Evolutionary conservation across 1,139 yeast species (phyloP).

Genomic region (Candida smagusa): DNA sequence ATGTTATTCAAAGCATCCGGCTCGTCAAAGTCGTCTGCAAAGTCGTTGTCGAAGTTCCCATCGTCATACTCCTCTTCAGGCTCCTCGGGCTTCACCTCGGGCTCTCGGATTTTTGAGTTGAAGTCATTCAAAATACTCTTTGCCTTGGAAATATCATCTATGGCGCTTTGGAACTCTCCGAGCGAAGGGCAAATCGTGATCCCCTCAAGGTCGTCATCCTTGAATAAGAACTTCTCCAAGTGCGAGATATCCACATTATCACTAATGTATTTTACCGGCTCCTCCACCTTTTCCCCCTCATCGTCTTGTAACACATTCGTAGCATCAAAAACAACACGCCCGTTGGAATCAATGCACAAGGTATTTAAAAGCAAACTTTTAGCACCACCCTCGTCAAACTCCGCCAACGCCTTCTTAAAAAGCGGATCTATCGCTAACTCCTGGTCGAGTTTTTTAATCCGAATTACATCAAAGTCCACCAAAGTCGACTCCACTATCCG

Average conservation of each 20-base stretch:
- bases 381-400: slow-evolving; percentile 95
- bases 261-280: neutral
- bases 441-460: slow-evolving; percentile 67
- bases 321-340: slow-evolving; percentile 65
- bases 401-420: slow-evolving; percentile 84
- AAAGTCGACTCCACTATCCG: slow-evolving; percentile 42
- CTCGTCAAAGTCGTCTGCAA: slow-evolving; percentile 15
- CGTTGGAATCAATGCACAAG: slow-evolving; percentile 52
- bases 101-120: slow-evolving; percentile 20
- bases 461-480: slow-evolving; percentile 57
- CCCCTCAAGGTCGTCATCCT: slow-evolving; percentile 32
- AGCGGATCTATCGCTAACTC: slow-evolving; percentile 83
- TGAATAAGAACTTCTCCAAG: slow-evolving; percentile 23
- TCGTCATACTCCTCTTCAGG: slow-evolving; percentile 30
- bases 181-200: slow-evolving; percentile 63
- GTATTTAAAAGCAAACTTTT: slow-evolving; percentile 77
- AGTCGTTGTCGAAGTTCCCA: slow-evolving; percentile 14
- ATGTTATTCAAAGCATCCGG: slow-evolving; percentile 17
- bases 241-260: slow-evolving; percentile 16
- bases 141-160: slow-evolving; percentile 57
- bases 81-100: slow-evolving; percentile 19
- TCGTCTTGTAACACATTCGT: slow-evolving; percentile 15
- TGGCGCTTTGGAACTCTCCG: slow-evolving; percentile 51
- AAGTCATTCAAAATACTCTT: slow-evolving; percentile 28
- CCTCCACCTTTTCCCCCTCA: slow-evolving; percentile 3